phyloP scores from a whole-genome alignment of 768 basidiomycete genomes.

The Tylopilus sp. region DNA sequence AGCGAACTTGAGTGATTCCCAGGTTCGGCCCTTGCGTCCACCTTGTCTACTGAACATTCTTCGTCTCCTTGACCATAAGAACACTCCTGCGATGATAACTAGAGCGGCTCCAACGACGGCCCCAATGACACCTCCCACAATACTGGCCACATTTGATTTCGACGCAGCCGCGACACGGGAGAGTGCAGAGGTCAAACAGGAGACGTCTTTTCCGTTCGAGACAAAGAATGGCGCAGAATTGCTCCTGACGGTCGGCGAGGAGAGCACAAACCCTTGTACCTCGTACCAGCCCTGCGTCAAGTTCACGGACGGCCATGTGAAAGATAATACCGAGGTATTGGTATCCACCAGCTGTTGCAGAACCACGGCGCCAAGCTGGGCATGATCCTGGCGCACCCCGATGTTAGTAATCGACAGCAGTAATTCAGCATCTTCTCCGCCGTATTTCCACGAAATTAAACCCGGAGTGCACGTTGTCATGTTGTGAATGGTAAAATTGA shows the following conservation, averaged over 20 bases:
- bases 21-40: conserved; percentile 18
- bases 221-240: conserved; percentile 36
- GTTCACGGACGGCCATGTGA: conserved; percentile 45
- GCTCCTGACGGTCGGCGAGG: neutral
- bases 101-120: conserved; percentile 37
- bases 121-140: conserved; percentile 54
- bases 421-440: conserved; percentile 29
- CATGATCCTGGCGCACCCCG: conserved; percentile 29
- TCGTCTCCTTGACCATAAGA: conserved; percentile 26
- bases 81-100: conserved; percentile 31
- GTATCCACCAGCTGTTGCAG: conserved; percentile 25
- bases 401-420: conserved; percentile 40
- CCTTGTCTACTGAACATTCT: conserved; percentile 26
- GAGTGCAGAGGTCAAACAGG: conserved; percentile 30
- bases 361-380: conserved; percentile 12
- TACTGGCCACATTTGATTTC: conserved; percentile 37
- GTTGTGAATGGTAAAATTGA: conserved; percentile 26
- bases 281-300: conserved; percentile 50
- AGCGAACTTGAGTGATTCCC: conserved; percentile 29
- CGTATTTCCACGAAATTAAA: conserved; percentile 40
- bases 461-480: conserved; percentile 36
- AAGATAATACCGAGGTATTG: conserved; percentile 25
- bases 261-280: conserved; percentile 22
- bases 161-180: conserved; percentile 16
- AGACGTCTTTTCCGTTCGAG: conserved; percentile 33